phyloP scores from a whole-genome alignment of 225 moss, liverwort and hornwort genomes.

The Sphagnum contortum region DNA sequence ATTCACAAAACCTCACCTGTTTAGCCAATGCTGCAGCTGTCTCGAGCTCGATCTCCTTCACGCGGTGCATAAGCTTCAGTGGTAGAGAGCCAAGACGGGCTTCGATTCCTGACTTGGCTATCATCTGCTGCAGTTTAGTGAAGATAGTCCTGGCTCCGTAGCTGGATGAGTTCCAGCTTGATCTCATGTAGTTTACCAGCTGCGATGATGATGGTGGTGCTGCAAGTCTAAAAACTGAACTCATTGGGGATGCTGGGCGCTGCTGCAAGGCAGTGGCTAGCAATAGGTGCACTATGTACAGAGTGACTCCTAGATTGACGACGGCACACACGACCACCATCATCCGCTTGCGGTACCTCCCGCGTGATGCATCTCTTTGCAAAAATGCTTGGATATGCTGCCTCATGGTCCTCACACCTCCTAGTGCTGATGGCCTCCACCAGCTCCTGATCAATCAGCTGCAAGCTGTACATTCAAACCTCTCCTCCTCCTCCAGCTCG shows the following conservation, averaged over 20 bases:
- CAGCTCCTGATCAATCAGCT: too few relatives aligned
- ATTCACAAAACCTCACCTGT: conserved; percentile 17
- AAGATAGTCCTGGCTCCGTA: not conserved
- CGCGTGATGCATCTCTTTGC: too few relatives aligned
- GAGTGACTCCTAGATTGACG: conserved; percentile 22
- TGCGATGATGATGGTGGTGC: too few relatives aligned
- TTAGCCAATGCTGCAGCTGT: conserved; percentile 7
- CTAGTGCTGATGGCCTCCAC: too few relatives aligned
- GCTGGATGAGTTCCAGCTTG: conserved; percentile 3
- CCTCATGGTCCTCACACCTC: too few relatives aligned
- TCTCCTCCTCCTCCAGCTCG: too few relatives aligned
- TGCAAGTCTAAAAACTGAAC: not conserved
- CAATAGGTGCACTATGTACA: conserved; percentile 15
- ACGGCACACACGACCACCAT: conserved; percentile 24
- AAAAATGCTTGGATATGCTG: too few relatives aligned
- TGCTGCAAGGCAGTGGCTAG: conserved; percentile 6
- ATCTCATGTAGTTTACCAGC: conserved; percentile 6
- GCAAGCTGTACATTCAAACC: too few relatives aligned
- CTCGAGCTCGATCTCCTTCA: conserved; percentile 39
- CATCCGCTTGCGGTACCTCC: conserved; percentile 15
- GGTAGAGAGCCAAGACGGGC: conserved; percentile 26
- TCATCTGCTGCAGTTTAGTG: conserved; percentile 8
- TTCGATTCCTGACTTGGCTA: conserved; percentile 20
- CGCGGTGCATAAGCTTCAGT: conserved; percentile 22
- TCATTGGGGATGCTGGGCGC: conserved; percentile 1